A percentile compares a stretch with the other conserved stretches of the same genome.
Conservation (phyloP, 1,284 basidiomycete species). For the Ganoderma leucocontextum region DNA sequence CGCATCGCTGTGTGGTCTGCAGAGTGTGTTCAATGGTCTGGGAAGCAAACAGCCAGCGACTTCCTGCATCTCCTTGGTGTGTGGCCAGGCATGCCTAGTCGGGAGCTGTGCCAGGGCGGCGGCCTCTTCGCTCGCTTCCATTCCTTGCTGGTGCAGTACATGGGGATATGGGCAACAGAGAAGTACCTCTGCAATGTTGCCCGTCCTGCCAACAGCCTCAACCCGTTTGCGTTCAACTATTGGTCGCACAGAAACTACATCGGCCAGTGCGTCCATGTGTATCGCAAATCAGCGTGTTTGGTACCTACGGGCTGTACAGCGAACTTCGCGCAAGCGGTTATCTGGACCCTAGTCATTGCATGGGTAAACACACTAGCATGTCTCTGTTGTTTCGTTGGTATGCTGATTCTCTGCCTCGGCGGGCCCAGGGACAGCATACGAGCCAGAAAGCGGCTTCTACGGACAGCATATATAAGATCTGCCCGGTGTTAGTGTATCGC, state of each 20-base stretch:
- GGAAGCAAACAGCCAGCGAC: not conserved
- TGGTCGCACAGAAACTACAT: not conserved
- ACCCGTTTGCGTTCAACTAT: not conserved
- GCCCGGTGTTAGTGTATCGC: too few relatives aligned
- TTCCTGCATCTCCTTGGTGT: not conserved
- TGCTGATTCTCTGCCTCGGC: too few relatives aligned
- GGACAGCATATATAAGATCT: too few relatives aligned
- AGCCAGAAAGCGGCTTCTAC: too few relatives aligned
- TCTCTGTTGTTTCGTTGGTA: too few relatives aligned
- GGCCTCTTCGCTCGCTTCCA: not conserved
- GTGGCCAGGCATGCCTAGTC: not conserved
- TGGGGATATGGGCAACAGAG: not conserved
- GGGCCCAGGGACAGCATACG: too few relatives aligned
- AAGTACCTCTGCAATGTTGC: not conserved
- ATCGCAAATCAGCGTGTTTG: not conserved
- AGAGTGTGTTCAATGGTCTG: not conserved
- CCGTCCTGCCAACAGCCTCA: not conserved
- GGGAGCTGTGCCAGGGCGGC: not conserved
- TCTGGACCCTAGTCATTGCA: not conserved
- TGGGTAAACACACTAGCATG: too few relatives aligned
- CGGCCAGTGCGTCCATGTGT: not conserved
- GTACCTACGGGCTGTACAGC: not conserved
- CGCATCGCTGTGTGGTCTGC: not conserved
- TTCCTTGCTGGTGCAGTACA: not conserved
- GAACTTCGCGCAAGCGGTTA: not conserved